Evolutionary conservation across 495 filamentous ascomycete species (phyloP), one percentile per base, ranked within the genome.

Genomic region (Neurospora sp.): DNA sequence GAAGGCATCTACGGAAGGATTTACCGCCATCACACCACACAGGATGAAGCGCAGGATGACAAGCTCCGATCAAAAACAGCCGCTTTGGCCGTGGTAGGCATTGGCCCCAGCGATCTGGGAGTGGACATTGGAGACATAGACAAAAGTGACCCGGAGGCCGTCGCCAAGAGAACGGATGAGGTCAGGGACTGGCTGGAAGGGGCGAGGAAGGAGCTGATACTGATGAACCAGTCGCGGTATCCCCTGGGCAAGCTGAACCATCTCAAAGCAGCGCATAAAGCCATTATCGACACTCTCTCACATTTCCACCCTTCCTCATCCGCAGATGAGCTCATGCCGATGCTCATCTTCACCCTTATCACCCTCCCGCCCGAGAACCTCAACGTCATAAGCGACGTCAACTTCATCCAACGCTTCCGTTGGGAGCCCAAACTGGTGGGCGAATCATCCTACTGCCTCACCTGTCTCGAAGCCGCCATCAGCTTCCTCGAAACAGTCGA

Each of bases 401-500:
- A 92, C 73, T 99, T 98, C 80, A 94, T 97, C 76, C 95, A 98
- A 79, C 86, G 94, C 73, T 99, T 99, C 79, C 91, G 96, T 73
- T 91, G 93, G 74, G 89, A 92, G 66, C 91, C 83, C 69, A 97
- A 93, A 76, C 88, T 98, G 18, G 92, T 96, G 69, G 96, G 96
- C 37, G 96, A 98, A 81, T 92, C 92, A 12, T 94, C 96, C 20
- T 99, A 98, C 80, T 98, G 96, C 76, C 86, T 99, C 46, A 97
- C 96, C 14, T 98, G 96, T 77, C 90, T 98, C 12, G 96, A 99
- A 83, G 96, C 96, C 7, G 91, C 95, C 69, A 94, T 98, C 62
- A 92, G 91, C 71, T 99, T 99, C 78, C 85, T 99, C n/a, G 95
- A 98, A 77, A 98, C 96, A 35, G 95, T 99, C 38, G 96, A 99